Base-by-base conservation (phyloP, 2,329 filamentous ascomycete species). In the Elsinoe batatas region DNA sequence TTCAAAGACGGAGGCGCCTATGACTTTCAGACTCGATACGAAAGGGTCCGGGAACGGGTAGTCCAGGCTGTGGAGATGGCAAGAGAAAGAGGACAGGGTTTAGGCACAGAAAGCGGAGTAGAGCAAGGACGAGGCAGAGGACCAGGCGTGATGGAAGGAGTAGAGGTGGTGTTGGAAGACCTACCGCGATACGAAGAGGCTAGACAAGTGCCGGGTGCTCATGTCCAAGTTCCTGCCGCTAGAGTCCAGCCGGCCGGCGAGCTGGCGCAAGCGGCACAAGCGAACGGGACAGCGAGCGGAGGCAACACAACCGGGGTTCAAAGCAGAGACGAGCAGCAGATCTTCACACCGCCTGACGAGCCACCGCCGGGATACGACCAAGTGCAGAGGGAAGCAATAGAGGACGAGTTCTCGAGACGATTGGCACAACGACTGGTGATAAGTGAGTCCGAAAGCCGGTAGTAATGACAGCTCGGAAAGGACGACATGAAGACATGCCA, bases 1-100 rank as follows among this genome's bases (percentile, higher is more conserved):
- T 97, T 97, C 76, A 91, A 90, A 67, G 91, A 97, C 60, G 91
- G 91, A 42, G 91, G 91, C n/a, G 91, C 91, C 57, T 93, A 87
- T 68, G 90, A 95, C 63, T 97, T 95, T 66, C 85, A 91, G 64
- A 80, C 82, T 51, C 81, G 81, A 53, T 95, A 91, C 65, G 88
- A 94, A 64, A 79, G 86, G 56, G 83, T 96, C 61, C 90, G 88
- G 67, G 91, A 95, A 66, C 80, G 89, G 5, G 73, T 95, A 56
- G 80, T 85, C 61, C 88, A 96, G 64, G 88, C 84, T 6, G 81
- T 90, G 36, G 87, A 93, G 56, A 79, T 87, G 57, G 84, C 84
- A 32, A 73, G 84, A 56, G 85, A 87, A 64, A 82, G 78, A 60
- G 84, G 84, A 2, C 60, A 64, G 5, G 63, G 64, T 8, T n/a